Evolutionary conservation across 2,329 filamentous ascomycete species (phyloP), one percentile per base, ranked within the genome.

Genomic region (Alternaria arbusti): DNA sequence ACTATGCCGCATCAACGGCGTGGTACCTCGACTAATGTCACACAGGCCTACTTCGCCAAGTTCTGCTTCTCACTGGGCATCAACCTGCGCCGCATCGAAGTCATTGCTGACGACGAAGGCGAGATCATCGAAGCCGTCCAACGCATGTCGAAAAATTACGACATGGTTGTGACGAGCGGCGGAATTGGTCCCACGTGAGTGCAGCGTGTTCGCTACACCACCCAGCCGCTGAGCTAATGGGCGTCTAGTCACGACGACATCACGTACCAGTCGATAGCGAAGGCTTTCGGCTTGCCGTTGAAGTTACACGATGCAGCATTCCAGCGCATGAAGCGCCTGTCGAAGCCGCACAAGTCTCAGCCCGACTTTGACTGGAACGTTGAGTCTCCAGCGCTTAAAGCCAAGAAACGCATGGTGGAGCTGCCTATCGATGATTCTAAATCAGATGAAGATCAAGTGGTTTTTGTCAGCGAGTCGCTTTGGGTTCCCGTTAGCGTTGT

Each of bases 151-250:
- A 86, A 87, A 56, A 90, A 88, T 68, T 98, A 97, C 78, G 96
- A 98, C 81, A 93, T 98, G 78, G 92, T 99, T 49, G 93, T 98
- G 6, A 98, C 96, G 7, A 96, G 92, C 72, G 95, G 96, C 70
- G 95, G 96, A 28, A 98, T 99, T 75, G 95, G 95, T 11, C 96
- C 96, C 69, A 98, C 95, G 91, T 95, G 82, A 84, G 90, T 80
- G 61, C 67, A 60, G 56, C n/a, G 28, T 44, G 30, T 23, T 57
- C 54, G 57, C 52, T 66, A 51, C 57, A 61, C 62, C 20, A 60
- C 50, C 25, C 65, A 58, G 59, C 57, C 54, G 65, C 71, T 72
- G 68, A 74, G 62, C 40, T 44, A 57, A 49, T 22, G 45, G 59
- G 45, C 52, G 44, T 10, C 66, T 71, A 96, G 93, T 59, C 95